phyloP scores from a whole-genome alignment of 2,329 filamentous ascomycete genomes.

The Rhytidhysteron rufulum region DNA sequence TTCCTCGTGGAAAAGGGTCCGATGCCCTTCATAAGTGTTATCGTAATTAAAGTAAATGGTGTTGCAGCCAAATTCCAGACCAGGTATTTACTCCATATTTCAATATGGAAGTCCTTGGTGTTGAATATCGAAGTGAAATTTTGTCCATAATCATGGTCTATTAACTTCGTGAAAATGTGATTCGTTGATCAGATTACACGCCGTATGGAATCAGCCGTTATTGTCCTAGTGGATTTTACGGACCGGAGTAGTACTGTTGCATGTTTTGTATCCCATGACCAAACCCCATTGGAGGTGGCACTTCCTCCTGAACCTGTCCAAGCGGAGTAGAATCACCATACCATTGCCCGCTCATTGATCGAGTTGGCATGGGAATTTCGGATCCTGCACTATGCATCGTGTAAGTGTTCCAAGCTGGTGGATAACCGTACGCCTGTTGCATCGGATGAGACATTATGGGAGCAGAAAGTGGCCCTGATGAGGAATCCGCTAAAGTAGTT shows the following conservation, averaged over 20 bases:
- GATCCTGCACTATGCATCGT: conserved; percentile 19
- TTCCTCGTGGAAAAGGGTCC: too few species aligned
- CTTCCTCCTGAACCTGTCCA: conserved; percentile 34
- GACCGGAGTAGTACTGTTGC: conserved; percentile 26
- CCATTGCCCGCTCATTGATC: conserved; percentile 34
- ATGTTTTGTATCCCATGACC: conserved; percentile 23
- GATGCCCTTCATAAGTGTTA: background rate
- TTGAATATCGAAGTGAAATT: background rate
- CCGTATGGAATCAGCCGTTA: background rate
- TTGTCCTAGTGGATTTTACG: conserved; percentile 10
- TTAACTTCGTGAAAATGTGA: background rate
- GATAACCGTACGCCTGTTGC: conserved; percentile 23
- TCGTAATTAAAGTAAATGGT: too few species aligned
- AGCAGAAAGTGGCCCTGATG: conserved; percentile 30
- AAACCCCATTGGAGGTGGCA: conserved; percentile 24
- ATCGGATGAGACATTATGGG: conserved; percentile 23
- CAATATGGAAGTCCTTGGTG: background rate
- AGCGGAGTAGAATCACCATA: conserved; percentile 28
- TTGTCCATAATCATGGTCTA: background rate
- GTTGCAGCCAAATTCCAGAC: background rate
- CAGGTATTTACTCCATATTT: background rate
- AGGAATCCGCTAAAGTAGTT: conserved; percentile 21
- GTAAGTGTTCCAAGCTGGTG: conserved; percentile 28
- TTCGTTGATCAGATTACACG: background rate
- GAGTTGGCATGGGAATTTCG: conserved; percentile 24